Conservation (phyloP, 2,329 filamentous ascomycete species). For the Colletotrichum viniferum region DNA sequence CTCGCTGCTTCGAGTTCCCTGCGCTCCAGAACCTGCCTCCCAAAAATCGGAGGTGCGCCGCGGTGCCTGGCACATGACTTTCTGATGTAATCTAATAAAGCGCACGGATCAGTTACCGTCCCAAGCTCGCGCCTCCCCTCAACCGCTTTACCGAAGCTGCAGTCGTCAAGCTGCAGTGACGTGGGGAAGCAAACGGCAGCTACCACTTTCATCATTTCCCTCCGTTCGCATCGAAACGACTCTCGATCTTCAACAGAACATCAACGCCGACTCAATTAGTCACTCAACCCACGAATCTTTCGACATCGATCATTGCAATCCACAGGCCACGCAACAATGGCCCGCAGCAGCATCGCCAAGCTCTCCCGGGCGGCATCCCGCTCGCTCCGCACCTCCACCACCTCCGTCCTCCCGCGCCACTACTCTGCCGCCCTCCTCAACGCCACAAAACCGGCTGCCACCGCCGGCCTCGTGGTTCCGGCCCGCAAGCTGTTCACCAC, state of each 20-base stretch:
- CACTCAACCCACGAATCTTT: not conserved
- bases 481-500: constrained; percentile 34
- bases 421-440: not conserved
- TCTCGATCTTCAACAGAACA: not conserved
- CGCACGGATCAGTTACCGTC: not conserved
- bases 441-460: constrained; percentile 8
- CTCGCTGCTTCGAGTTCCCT: not conserved
- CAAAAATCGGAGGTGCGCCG: constrained; percentile 1
- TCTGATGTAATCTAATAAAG: not conserved
- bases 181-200: constrained; percentile 19
- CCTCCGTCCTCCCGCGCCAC: constrained; percentile 8
- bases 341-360: constrained; percentile 35
- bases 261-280: not conserved
- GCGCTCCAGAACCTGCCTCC: not conserved
- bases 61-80: constrained; percentile 18
- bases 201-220: not conserved
- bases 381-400: constrained; percentile 31
- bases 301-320: not conserved
- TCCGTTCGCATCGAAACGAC: not conserved
- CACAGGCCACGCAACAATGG: constrained; percentile 28
- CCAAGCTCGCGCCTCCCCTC: not conserved
- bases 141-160: not conserved
- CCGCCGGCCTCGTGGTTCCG: constrained; percentile 20
- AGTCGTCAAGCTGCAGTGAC: constrained; percentile 4
- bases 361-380: constrained; percentile 41